Evolutionary conservation across 257 asterid species (phyloP), one percentile per base, ranked within the genome.

Genomic region (Ilex asprella): DNA sequence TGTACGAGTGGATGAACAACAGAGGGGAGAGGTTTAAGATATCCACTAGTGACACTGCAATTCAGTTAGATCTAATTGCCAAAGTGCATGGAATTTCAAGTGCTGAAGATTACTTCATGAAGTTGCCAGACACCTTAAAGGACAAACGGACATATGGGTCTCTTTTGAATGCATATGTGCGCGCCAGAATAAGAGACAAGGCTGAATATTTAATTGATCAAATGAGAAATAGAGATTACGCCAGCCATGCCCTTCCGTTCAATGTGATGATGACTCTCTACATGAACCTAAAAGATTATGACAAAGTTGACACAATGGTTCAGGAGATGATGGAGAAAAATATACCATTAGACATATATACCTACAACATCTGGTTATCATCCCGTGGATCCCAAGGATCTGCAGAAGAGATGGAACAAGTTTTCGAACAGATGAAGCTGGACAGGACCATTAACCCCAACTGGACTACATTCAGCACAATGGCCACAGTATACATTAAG

Each of bases 181-280:
- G 78, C 56, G 76, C 88, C 53, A 74, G 66, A 67, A 79, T 73
- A 84, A 79, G 63, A 79, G 89, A 87, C 58, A 78, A 93, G 58
- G 95, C 99, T 12, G 97, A 93, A 78, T 72, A 92, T 55, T 62
- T 86, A 52, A 68, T 91, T 76, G 87, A 75, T 30, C 67, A 75
- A 71, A 79, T 91, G 76, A 79, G 82, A 73, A 72, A 39, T 39
- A 72, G 73, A 73, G 88, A 88, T 55, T 91, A 80, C 39, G 79
- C 91, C 15, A 64, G 55, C 53, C 86, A 82, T 60, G 39, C 95
- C 12, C 91, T 86, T 51, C 91, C 98, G 0, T 88, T 49, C 75
- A 91, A 91, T 60, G 96, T 91, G 79, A 81, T 91, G 83, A 83
- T 91, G 96, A 87, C 96, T 6, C 98, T 91, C 63, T 91, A 84